These are phyloP conservation scores for Sistotremastrum niveocremeum DNA, from an alignment of 768 basidiomycete species.

Conservation along the genomic window DNA sequence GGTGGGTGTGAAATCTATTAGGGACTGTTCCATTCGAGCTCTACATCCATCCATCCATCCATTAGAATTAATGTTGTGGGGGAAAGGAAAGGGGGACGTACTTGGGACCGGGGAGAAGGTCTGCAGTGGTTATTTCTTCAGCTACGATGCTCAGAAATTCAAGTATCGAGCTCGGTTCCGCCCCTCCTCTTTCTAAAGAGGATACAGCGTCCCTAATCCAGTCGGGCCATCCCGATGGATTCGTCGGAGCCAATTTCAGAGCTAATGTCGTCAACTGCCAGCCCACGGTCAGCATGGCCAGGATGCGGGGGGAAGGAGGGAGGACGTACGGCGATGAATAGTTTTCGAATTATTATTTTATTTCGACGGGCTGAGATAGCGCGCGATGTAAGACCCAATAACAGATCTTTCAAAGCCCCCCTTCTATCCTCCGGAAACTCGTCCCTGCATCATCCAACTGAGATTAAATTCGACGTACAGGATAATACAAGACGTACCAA, in stretches of 20 bases:
- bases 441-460: constrained; percentile 41
- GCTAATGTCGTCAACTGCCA: constrained; percentile 53
- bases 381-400: constrained; percentile 58
- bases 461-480: neutral
- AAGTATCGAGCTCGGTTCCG: constrained; percentile 44
- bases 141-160: constrained; percentile 76
- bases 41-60: constrained; percentile 21
- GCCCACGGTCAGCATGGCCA: constrained; percentile 3
- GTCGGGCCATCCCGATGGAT: constrained; percentile 52
- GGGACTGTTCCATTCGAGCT: constrained; percentile 46
- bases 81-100: constrained; percentile 24
- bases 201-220: constrained; percentile 62
- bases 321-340: constrained; percentile 69
- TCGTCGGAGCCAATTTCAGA: constrained; percentile 49
- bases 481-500: constrained; percentile 38
- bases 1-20: constrained; percentile 55
- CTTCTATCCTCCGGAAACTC: constrained; percentile 51
- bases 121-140: constrained; percentile 67
- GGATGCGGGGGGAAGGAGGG: neutral
- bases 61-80: constrained; percentile 1
- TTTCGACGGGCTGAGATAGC: constrained; percentile 43
- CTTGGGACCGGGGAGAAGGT: constrained; percentile 62
- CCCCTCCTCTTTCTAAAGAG: constrained; percentile 45
- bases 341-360: constrained; percentile 69
- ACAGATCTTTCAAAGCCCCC: constrained; percentile 43